A percentile compares a stretch with the other conserved stretches of the same genome.
Evolutionary conservation across 148 eudicot species (phyloP).

Genomic region (Fagopyrum homotropicum): DNA sequence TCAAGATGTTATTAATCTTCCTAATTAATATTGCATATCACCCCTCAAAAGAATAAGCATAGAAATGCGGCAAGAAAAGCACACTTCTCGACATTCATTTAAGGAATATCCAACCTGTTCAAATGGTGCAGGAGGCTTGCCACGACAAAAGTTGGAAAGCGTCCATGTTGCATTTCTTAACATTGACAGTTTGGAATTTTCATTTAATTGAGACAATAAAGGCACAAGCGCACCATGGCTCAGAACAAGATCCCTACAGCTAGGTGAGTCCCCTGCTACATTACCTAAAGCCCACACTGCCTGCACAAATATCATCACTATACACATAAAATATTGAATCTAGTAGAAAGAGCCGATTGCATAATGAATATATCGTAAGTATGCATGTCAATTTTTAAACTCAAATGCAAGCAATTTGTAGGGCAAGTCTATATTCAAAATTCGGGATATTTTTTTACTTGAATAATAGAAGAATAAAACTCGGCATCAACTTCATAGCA

Average conservation of each 20-base stretch:
- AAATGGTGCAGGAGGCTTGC: constrained; percentile 90
- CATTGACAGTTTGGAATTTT: constrained; percentile 80
- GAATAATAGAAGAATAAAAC: background rate
- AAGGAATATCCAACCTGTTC: constrained; percentile 48
- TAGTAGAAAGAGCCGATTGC: background rate
- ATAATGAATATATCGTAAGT: background rate
- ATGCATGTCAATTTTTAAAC: background rate
- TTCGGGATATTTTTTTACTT: background rate
- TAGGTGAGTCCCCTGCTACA: constrained; percentile 95
- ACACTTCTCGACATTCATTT: background rate
- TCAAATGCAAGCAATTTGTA: background rate
- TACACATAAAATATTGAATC: background rate
- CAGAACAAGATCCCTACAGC: constrained; percentile 83
- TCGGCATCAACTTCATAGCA: background rate
- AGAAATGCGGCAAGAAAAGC: background rate
- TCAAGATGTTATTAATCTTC: background rate
- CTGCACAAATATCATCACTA: constrained; percentile 24
- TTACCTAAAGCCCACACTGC: constrained; percentile 97
- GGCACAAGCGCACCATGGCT: constrained; percentile 78
- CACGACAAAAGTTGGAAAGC: constrained; percentile 82
- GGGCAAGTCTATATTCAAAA: background rate
- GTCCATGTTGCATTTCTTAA: constrained; percentile 97
- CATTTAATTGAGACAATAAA: constrained; percentile 80
- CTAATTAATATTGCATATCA: background rate
- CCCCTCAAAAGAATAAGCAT: background rate